Base-by-base conservation (phyloP, 139 green algal species). In the Picochlorum sp. region DNA sequence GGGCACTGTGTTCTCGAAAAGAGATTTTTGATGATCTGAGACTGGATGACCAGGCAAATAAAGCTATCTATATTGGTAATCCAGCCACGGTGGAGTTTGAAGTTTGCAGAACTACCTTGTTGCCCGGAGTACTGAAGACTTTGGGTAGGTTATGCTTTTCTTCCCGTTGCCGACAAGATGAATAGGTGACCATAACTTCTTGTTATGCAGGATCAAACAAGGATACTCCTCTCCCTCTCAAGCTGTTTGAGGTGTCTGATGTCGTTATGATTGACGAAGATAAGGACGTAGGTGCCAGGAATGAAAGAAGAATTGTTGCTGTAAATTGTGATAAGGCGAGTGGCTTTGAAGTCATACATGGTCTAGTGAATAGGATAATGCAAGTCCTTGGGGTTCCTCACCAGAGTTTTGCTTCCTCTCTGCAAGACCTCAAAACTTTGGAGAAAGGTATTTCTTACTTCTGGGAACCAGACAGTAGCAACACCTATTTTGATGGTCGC, bases 331-430 rank as follows among this genome's bases (percentile, higher is more conserved):
- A 70, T 64, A 81, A 79, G 50, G 74, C 76, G 31, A 78, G 70
- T 26, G 83, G 82, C 29, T 99, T 99, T 73, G 93, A 99, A 70
- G 74, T 88, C 24, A 79, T 94, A 37, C 93, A 99, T 60, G 93
- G 93, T 3, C 65, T 98, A 64, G 79, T 99, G 1, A 95, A 99
- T 73, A 69, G 89, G 2, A 65, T 96, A 20, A 98, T 99, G 93
- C 81, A 98, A 59, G 73, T 95, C 41, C 63, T 95, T 26, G 76
- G 77, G 6, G 81, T 98, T 47, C 81, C 82, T 1, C 55, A 40
- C 14, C 70, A 72, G 9, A 31, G 53, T 0, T 36, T 53, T 40
- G 33, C 70, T 4, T 26, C 43, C 24, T 22, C 25, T 4, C 28
- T 20, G 7, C 20, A 29, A 29, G 44, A 53, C 22, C 7, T 31